Evolutionary conservation across 148 eudicot genomes (phyloP).

Genomic region (Rhododendron mucronatum): DNA sequence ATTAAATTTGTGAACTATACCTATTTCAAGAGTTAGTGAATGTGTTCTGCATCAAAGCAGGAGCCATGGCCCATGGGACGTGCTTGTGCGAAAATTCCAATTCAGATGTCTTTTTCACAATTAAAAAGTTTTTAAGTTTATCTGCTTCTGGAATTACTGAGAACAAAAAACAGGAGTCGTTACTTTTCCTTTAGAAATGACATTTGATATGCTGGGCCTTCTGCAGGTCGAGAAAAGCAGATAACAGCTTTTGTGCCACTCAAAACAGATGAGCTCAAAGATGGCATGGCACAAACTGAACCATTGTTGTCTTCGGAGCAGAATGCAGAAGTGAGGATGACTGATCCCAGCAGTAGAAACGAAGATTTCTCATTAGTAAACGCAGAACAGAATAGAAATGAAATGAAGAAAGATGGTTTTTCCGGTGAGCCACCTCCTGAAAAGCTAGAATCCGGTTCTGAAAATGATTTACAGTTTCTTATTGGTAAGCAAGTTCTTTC

Average conservation of each 20-base stretch:
- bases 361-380: conserved; percentile 3
- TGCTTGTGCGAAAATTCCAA: neutral
- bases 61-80: neutral
- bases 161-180: neutral
- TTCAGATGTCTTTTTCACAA: neutral
- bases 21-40: neutral
- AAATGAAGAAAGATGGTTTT: conserved; percentile 7
- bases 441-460: conserved; percentile 35
- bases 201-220: neutral
- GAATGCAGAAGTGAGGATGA: conserved; percentile 1
- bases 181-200: neutral
- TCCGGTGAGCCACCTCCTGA: conserved; percentile 12
- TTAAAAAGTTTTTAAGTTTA: neutral
- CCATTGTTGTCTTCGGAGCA: neutral
- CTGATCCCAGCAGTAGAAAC: conserved; percentile 3
- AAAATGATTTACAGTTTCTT: conserved; percentile 30
- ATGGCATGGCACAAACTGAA: neutral
- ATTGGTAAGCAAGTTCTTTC: conserved; percentile 13
- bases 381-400: conserved; percentile 12
- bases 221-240: conserved; percentile 13
- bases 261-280: conserved; percentile 1
- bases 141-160: neutral
- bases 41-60: neutral
- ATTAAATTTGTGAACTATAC: neutral
- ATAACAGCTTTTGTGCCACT: conserved; percentile 2